phyloP scores from a whole-genome alignment of 768 basidiomycete genomes.

The Imleria badia region DNA sequence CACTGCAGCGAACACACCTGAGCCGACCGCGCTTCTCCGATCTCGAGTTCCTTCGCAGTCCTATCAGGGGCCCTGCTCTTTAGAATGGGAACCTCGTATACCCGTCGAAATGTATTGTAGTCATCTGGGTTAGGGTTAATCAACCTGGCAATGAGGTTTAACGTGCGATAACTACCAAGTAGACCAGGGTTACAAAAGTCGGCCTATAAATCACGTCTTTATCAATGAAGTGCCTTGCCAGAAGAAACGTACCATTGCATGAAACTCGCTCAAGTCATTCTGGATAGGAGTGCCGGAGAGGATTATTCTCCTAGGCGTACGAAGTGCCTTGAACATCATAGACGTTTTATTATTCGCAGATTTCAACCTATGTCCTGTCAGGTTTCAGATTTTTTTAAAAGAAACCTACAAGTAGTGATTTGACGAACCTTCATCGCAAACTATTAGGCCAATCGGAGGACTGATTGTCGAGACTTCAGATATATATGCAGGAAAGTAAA shows the following conservation, averaged over 20 bases:
- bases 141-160: not conserved
- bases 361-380: slow-evolving; percentile 83
- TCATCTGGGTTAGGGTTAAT: slow-evolving; percentile 50
- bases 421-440: slow-evolving; percentile 87
- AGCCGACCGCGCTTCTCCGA: slow-evolving; percentile 75
- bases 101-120: slow-evolving; percentile 69
- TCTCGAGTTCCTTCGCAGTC: slow-evolving; percentile 64
- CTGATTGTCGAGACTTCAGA: slow-evolving; percentile 36
- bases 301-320: slow-evolving; percentile 77
- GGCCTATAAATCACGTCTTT: slow-evolving; percentile 45
- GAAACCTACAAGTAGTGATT: not conserved
- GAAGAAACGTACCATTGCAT: slow-evolving; percentile 77
- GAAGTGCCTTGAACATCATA: slow-evolving; percentile 76
- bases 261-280: slow-evolving; percentile 94
- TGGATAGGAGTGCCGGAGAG: slow-evolving; percentile 97
- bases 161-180: slow-evolving; percentile 51
- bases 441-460: slow-evolving; percentile 88
- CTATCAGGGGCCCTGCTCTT: slow-evolving; percentile 81
- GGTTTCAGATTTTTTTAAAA: not conserved
- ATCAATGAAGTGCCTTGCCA: not conserved
- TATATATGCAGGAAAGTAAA: not conserved
- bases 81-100: slow-evolving; percentile 87
- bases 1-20: slow-evolving; percentile 48
- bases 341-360: slow-evolving; percentile 90
- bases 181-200: slow-evolving; percentile 95